A percentile compares a stretch with the other conserved stretches of the same genome.
Conservation (phyloP, 2,329 filamentous ascomycete genomes). For the Colletotrichum musicola region DNA sequence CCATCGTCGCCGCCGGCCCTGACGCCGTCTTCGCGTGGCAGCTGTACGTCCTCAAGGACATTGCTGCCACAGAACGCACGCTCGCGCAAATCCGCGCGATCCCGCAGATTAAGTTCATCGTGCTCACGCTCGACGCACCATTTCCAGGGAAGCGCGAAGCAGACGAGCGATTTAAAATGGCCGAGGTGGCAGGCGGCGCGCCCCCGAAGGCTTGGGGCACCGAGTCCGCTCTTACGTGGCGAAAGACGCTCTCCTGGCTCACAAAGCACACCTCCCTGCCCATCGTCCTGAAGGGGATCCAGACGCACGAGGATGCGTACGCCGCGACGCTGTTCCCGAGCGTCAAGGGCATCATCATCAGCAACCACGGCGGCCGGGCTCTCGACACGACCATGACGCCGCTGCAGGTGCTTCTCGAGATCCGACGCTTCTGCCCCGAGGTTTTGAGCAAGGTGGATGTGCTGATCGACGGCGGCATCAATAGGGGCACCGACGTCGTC, state of each 20-base stretch:
- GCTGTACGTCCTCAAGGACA: slow-evolving; percentile 83
- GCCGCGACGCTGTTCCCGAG: slow-evolving; percentile 34
- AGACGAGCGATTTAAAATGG: slow-evolving; percentile 67
- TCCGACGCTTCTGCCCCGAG: slow-evolving; percentile 62
- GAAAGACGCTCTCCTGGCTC: slow-evolving; percentile 64
- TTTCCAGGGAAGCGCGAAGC: slow-evolving; percentile 67
- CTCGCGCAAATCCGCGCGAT: slow-evolving; percentile 74
- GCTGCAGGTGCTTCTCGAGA: slow-evolving; percentile 61
- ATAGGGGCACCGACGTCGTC: slow-evolving; percentile 65
- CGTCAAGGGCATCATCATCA: slow-evolving; percentile 66
- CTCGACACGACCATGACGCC: slow-evolving; percentile 53
- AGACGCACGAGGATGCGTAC: slow-evolving; percentile 62
- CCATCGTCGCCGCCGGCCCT: slow-evolving; percentile 76
- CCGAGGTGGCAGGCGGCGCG: slow-evolving; percentile 50
- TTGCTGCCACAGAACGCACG: slow-evolving; percentile 60
- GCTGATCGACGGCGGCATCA: slow-evolving; percentile 66
- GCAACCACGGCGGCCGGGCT: slow-evolving; percentile 70
- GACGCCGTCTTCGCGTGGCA: slow-evolving; percentile 88
- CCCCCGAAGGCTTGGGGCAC: slow-evolving; percentile 47
- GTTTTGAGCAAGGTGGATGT: slow-evolving; percentile 63
- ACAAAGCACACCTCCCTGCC: slow-evolving; percentile 59
- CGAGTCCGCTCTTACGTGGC: slow-evolving; percentile 66
- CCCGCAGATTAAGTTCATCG: slow-evolving; percentile 64
- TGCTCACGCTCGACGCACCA: slow-evolving; percentile 45
- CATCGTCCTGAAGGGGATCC: slow-evolving; percentile 69